phyloP scores from a whole-genome alignment of 306 rosid genomes.

The Prunus kanzakura region DNA sequence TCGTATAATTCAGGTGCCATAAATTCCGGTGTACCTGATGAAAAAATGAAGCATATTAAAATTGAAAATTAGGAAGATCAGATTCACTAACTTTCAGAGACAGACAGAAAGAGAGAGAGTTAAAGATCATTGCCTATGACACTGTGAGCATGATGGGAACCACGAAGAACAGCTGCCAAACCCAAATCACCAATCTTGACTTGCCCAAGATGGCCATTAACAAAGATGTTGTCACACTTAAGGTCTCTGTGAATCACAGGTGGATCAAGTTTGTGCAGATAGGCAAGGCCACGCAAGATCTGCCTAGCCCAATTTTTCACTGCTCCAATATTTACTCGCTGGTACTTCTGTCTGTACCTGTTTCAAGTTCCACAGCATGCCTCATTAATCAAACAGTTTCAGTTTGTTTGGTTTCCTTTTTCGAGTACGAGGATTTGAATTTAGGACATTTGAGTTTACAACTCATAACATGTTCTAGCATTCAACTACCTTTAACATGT shows the following conservation, averaged over 20 bases:
- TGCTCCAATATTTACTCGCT: constrained; percentile 48
- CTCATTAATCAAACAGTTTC: too few species aligned
- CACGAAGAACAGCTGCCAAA: constrained; percentile 72
- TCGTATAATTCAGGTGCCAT: constrained; percentile 98
- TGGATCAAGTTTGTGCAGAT: constrained; percentile 66
- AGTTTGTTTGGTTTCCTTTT: too few species aligned
- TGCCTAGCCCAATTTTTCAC: constrained; percentile 82
- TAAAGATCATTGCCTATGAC: constrained; percentile 55
- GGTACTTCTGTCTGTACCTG: constrained; percentile 69
- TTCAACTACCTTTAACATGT: not conserved
- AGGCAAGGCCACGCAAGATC: constrained; percentile 64
- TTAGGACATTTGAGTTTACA: not conserved
- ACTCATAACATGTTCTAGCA: not conserved
- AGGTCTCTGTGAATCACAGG: constrained; percentile 90
- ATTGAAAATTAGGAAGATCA: not conserved
- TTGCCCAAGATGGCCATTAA: constrained; percentile 84
- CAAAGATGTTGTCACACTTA: constrained; percentile 83
- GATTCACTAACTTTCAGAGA: not conserved
- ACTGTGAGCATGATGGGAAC: constrained; percentile 76
- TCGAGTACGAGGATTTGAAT: not conserved
- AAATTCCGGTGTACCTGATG: constrained; percentile 83
- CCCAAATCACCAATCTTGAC: constrained; percentile 93
- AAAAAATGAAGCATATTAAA: not conserved
- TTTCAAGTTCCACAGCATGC: not conserved
- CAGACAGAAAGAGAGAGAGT: not conserved